These are phyloP conservation scores for Cyclanthera cordifolia DNA, from an alignment of 306 rosid genomes.

Conservation along the genomic window DNA sequence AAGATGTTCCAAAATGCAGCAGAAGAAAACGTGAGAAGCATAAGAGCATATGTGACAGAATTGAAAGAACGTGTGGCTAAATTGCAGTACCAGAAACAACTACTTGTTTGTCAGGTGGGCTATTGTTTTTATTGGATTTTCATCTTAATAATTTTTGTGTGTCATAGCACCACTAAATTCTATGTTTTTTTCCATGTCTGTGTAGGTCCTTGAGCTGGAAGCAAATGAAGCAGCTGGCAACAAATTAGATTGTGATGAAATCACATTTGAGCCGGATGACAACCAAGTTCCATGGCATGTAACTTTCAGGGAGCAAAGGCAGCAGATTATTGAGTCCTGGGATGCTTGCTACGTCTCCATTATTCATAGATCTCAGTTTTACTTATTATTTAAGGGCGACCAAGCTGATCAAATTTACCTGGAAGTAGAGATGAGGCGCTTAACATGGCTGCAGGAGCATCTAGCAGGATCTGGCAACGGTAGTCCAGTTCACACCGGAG, in stretches of 20 bases:
- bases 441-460: slow-evolving; percentile 91
- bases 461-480: slow-evolving; percentile 78
- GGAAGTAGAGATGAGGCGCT: slow-evolving; percentile 92
- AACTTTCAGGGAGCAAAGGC: slow-evolving; percentile 66
- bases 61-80: slow-evolving; percentile 98
- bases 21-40: slow-evolving; percentile 96
- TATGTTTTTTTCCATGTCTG: neutral
- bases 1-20: slow-evolving; percentile 99
- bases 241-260: slow-evolving; percentile 50
- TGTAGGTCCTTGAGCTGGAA: slow-evolving; percentile 90
- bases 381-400: slow-evolving; percentile 88
- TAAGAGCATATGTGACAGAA: slow-evolving; percentile 91
- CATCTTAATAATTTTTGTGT: neutral
- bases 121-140: neutral
- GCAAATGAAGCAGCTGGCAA: slow-evolving; percentile 92
- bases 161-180: neutral
- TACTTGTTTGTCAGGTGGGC: slow-evolving; percentile 98
- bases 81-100: slow-evolving; percentile 91
- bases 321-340: slow-evolving; percentile 86
- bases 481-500: slow-evolving; percentile 81
- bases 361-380: slow-evolving; percentile 90
- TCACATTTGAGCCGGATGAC: slow-evolving; percentile 40
- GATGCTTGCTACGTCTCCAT: slow-evolving; percentile 82
- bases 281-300: slow-evolving; percentile 74
- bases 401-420: slow-evolving; percentile 87